Evolutionary conservation across 2,329 filamentous ascomycete genomes (phyloP).

Genomic region (Rutstroemia sp.): DNA sequence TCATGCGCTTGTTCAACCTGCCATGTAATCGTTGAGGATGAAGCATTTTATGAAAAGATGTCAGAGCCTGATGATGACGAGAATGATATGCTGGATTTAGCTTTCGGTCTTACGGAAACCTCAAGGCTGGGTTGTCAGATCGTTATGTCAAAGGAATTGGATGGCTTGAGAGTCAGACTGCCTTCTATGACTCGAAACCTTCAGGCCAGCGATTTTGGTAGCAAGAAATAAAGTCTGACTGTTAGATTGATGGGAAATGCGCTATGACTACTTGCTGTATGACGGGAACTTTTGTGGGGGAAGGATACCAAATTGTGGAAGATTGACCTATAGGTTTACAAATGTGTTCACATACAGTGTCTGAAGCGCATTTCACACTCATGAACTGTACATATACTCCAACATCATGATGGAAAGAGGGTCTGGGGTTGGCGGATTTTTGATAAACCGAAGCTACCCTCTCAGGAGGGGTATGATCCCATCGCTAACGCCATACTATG

Average conservation of each 20-base stretch:
- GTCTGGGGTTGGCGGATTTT: slow-evolving; percentile 12
- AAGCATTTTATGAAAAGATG: slow-evolving; percentile 57
- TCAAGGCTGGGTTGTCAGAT: slow-evolving; percentile 49
- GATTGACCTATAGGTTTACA: slow-evolving; percentile 8
- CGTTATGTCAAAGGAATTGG: slow-evolving; percentile 80
- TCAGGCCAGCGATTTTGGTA: slow-evolving; percentile 84
- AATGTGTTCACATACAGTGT: not conserved
- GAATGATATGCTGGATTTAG: slow-evolving; percentile 68
- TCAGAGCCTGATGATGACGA: slow-evolving; percentile 54
- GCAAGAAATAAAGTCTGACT: slow-evolving; percentile 25
- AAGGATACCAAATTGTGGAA: not conserved
- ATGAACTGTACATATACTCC: slow-evolving; percentile 17
- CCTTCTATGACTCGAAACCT: slow-evolving; percentile 93
- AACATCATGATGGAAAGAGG: slow-evolving; percentile 7
- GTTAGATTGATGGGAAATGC: not conserved
- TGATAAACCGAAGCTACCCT: slow-evolving; percentile 7
- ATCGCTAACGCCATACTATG: slow-evolving; percentile 20
- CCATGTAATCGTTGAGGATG: slow-evolving; percentile 62
- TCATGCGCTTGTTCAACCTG: slow-evolving; percentile 71
- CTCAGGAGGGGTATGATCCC: slow-evolving; percentile 14
- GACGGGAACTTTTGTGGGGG: not conserved
- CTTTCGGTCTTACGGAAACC: slow-evolving; percentile 68
- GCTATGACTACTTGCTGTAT: not conserved
- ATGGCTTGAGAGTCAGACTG: slow-evolving; percentile 77
- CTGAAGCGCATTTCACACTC: slow-evolving; percentile 17